These are phyloP conservation scores for Septoria linicola DNA, from an alignment of 2,329 filamentous ascomycete species.

Conservation along the genomic window DNA sequence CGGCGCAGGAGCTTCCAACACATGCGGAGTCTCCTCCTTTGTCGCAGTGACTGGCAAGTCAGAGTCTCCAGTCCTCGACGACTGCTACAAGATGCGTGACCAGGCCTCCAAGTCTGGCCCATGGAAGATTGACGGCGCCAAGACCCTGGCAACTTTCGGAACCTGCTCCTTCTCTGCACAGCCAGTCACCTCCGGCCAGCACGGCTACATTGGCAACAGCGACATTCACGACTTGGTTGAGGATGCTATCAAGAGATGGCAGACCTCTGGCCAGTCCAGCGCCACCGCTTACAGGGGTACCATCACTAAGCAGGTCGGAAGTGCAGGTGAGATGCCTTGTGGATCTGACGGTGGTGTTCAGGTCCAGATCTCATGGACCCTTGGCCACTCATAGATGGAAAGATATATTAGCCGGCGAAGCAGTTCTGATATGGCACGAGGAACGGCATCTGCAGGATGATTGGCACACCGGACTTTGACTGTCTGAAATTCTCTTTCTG, in stretches of 20 bases:
- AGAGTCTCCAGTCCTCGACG: background rate
- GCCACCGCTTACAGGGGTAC: background rate
- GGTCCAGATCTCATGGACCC: conserved; percentile 4
- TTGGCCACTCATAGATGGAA: conserved; percentile 7
- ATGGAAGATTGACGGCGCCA: background rate
- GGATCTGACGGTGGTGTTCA: background rate
- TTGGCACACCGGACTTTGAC: too few species aligned
- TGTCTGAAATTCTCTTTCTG: too few species aligned
- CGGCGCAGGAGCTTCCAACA: background rate
- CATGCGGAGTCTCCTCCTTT: conserved; percentile 4
- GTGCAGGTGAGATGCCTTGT: conserved; percentile 5
- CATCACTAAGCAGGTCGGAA: conserved; percentile 6
- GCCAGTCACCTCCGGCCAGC: background rate
- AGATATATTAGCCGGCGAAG: too few species aligned
- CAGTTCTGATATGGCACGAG: too few species aligned
- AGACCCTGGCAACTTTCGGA: background rate
- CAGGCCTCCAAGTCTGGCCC: background rate
- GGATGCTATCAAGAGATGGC: conserved; percentile 2
- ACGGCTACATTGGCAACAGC: background rate
- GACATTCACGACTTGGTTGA: conserved; percentile 7
- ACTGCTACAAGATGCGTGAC: conserved; percentile 12
- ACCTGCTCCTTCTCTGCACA: conserved; percentile 2
- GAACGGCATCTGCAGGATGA: too few species aligned
- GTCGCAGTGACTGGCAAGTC: background rate
- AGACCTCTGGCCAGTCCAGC: background rate